A percentile compares a stretch with the other conserved stretches of the same genome.
Conservation (phyloP, 495 filamentous ascomycete species). For the Sphaerosporella brunnea region DNA sequence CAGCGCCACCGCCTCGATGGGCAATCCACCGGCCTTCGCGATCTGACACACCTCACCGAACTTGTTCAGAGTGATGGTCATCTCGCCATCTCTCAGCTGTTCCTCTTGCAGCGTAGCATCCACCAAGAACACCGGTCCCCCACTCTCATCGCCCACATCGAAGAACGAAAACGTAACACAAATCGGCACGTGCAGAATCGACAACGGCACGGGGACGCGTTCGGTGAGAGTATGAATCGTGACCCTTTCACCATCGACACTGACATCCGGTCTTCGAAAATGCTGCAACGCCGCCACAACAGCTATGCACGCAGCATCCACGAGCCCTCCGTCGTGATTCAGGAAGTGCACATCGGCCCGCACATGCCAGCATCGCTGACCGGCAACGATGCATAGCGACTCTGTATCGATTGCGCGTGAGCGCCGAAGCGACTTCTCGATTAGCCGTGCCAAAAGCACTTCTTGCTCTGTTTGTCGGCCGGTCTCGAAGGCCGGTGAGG, state of each 20-base stretch:
- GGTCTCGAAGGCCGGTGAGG: constrained; percentile 74
- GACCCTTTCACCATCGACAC: constrained; percentile 61
- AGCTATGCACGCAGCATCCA: constrained; percentile 69
- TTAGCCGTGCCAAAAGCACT: constrained; percentile 61
- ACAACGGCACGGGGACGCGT: constrained; percentile 71
- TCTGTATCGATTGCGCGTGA: constrained; percentile 85
- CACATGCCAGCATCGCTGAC: constrained; percentile 73
- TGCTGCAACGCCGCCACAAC: constrained; percentile 75
- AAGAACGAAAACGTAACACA: constrained; percentile 74
- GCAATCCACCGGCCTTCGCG: constrained; percentile 65
- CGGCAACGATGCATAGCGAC: constrained; percentile 81
- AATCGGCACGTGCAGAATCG: constrained; percentile 75
- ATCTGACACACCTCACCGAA: constrained; percentile 85
- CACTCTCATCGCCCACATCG: constrained; percentile 19
- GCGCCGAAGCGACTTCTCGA: constrained; percentile 85
- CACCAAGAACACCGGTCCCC: constrained; percentile 40
- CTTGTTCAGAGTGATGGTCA: constrained; percentile 71
- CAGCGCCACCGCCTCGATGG: constrained; percentile 58
- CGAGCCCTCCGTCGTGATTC: constrained; percentile 71
- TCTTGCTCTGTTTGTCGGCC: constrained; percentile 68
- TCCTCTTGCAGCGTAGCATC: constrained; percentile 75
- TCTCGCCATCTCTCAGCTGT: constrained; percentile 63
- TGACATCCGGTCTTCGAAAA: constrained; percentile 74
- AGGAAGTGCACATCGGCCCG: constrained; percentile 80
- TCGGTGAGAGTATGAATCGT: constrained; percentile 69